Percentiles rank a stretch among this genome's conserved stretches.
Evolutionary conservation across 495 filamentous ascomycete genomes (phyloP).

Genomic region (Aspergillus homomorphus): DNA sequence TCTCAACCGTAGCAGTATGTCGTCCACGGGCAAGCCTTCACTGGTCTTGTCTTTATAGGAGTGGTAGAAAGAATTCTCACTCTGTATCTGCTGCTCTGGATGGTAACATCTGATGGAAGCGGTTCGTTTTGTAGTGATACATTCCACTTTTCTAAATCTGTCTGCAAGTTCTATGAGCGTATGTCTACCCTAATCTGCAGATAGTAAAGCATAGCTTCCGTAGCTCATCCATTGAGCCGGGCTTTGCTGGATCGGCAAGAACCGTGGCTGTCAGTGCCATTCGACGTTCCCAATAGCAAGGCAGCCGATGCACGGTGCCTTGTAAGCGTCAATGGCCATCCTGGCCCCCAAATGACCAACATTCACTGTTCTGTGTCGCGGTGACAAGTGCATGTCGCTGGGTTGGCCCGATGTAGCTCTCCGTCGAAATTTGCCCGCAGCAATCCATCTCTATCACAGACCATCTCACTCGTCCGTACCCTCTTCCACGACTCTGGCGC

Average conservation of each 20-base stretch:
- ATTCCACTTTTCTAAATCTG: slow-evolving; percentile 34
- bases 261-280: background rate
- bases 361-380: background rate
- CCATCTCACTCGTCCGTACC: slow-evolving; percentile 42
- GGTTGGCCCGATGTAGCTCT: slow-evolving; percentile 3
- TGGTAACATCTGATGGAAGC: slow-evolving; percentile 68
- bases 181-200: background rate
- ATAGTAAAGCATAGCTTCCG: background rate
- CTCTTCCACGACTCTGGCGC: slow-evolving; percentile 61
- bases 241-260: background rate
- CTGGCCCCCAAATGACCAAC: background rate
- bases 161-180: slow-evolving; percentile 1
- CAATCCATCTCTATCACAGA: background rate
- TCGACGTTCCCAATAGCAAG: background rate
- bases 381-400: background rate
- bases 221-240: background rate
- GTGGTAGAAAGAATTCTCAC: slow-evolving; percentile 70
- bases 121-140: slow-evolving; percentile 69
- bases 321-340: background rate
- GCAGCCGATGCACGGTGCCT: background rate
- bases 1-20: slow-evolving; percentile 43
- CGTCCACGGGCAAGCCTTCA: slow-evolving; percentile 62
- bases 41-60: slow-evolving; percentile 58
- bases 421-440: background rate
- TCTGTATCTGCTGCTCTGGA: slow-evolving; percentile 97